Conservation (phyloP, 2,329 filamentous ascomycete genomes). For the Phoma sp. region DNA sequence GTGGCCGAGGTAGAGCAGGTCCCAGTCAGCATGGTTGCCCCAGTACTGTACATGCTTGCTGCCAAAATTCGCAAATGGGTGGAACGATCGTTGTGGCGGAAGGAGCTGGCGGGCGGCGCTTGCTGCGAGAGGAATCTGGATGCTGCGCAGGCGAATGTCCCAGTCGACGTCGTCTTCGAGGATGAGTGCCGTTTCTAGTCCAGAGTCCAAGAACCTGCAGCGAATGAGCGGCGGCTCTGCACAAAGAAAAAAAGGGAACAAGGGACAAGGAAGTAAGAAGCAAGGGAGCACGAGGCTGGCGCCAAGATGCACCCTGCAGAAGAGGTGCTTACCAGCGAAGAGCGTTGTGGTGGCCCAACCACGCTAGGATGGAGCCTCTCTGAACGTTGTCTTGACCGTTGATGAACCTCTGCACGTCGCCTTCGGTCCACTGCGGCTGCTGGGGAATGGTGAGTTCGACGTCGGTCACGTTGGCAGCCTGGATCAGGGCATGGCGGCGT, state of each 20-base stretch:
- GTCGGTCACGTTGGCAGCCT: constrained; percentile 52
- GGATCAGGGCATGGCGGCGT: constrained; percentile 49
- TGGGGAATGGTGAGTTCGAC: constrained; percentile 52
- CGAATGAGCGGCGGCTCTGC: constrained; percentile 18
- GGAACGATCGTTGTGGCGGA: constrained; percentile 29
- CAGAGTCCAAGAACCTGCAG: constrained; percentile 51
- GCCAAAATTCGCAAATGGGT: constrained; percentile 22
- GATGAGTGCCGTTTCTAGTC: constrained; percentile 51
- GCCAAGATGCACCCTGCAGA: constrained; percentile 16
- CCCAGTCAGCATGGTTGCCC: constrained; percentile 50
- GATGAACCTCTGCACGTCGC: constrained; percentile 48
- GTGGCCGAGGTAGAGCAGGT: constrained; percentile 54
- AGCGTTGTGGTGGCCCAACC: constrained; percentile 54
- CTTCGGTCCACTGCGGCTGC: constrained; percentile 52
- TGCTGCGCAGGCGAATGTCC: constrained; percentile 53
- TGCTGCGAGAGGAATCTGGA: constrained; percentile 52
- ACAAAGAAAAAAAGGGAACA: background rate
- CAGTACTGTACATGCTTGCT: constrained; percentile 47
- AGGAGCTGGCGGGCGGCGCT: constrained; percentile 49
- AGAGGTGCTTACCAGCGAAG: constrained; percentile 44
- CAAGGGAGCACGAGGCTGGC: constrained; percentile 2
- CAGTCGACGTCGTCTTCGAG: constrained; percentile 56
- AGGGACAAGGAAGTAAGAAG: too few species aligned
- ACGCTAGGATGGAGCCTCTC: constrained; percentile 52
- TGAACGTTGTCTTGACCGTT: constrained; percentile 44